Conservation (phyloP, 2,329 filamentous ascomycete species). For the Colletotrichum godetiae region DNA sequence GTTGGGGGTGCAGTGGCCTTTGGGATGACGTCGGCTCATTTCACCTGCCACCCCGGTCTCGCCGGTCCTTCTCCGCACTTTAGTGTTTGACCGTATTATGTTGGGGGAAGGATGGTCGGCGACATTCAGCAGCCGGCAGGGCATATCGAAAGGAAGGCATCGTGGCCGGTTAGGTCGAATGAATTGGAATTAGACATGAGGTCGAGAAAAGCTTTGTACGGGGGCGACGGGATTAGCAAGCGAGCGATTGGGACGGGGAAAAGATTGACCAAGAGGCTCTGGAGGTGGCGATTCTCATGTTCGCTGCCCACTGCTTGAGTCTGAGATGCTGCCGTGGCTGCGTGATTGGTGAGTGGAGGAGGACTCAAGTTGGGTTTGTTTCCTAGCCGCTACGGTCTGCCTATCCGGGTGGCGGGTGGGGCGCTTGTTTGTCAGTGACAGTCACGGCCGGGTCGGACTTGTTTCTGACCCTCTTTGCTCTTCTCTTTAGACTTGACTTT, state of each 20-base stretch:
- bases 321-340: too few relatives aligned
- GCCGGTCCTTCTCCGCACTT: slow-evolving; percentile 4
- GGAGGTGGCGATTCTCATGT: slow-evolving; percentile 24
- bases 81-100: neutral
- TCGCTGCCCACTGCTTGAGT: neutral
- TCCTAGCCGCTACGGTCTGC: too few relatives aligned
- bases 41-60: neutral
- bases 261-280: slow-evolving; percentile 26
- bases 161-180: neutral
- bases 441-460: neutral
- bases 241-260: slow-evolving; percentile 24
- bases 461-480: neutral
- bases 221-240: slow-evolving; percentile 13
- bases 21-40: slow-evolving; percentile 8
- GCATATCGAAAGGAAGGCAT: neutral
- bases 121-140: neutral
- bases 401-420: slow-evolving; percentile 23
- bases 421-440: slow-evolving; percentile 25
- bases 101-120: neutral
- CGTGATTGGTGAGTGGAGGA: neutral
- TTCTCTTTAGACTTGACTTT: neutral
- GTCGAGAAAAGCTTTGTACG: slow-evolving; percentile 30
- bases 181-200: neutral
- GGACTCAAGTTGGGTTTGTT: neutral
- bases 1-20: neutral